Evolutionary conservation across 257 asterid species (phyloP), one percentile per base, ranked within the genome.

Genomic region (Cruciata laevipes): DNA sequence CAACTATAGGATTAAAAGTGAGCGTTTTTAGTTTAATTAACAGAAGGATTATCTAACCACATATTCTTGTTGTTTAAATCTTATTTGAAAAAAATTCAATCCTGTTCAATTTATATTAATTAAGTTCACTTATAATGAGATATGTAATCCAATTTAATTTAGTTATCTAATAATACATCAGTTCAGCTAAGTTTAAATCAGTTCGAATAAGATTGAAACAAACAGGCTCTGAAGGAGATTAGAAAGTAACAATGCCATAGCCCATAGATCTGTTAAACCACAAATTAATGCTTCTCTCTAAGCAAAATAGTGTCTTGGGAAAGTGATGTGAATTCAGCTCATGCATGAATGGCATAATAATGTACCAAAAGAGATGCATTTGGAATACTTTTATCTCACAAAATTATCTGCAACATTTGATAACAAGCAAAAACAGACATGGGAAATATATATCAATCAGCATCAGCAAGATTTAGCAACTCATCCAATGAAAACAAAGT

Each of bases 401-500:
- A 47, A 42, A 47, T 47, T 14, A 47, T 47, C 55, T 47, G 16
- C 55, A 47, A 17, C 16, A 47, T 47, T 49, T 30, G 77, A 63
- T 31, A 60, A 63, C 66, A 21, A 63, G 3, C 20, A 61, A 30
- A 30, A n/a, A 55, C 75, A 52, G 27, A 56, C 69, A 40, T 53
- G 60, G 2, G 60, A 53, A 53, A 58, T 56, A 42, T 42, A 42
- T 42, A 44, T 69, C 64, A 31, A 56, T 74, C 71, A 64, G 74
- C 70, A 72, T 67, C 65, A 66, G 31, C 16, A 58, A 71, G 40
- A 63, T 75, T 67, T 24, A 62, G 60, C 71, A 69, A 1, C 55
- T 35, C 60, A 69, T 33, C 64, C 69, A 69, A 64, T 63, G 60
- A 16, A 60, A 66, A 27, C 38, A 35, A 38, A 75, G 49, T 66